These are phyloP conservation scores for Candida andamanensis DNA, from an alignment of 805 yeast species.

Conservation along the genomic window DNA sequence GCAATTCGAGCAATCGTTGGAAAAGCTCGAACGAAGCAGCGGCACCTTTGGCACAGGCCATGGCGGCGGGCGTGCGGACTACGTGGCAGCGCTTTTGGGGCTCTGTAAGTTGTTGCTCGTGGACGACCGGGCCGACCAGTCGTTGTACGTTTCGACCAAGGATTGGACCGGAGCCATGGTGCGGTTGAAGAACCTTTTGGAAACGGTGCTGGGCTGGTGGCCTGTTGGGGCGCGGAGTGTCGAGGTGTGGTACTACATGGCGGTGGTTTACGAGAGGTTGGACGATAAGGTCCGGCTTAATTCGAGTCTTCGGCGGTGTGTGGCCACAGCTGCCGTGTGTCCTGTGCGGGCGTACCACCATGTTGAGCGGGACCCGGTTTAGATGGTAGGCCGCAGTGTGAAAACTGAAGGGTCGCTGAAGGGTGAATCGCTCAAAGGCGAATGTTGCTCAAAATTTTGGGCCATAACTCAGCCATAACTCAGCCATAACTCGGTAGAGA, in stretches of 20 bases:
- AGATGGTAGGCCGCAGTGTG: too few relatives aligned
- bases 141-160: constrained; percentile 47
- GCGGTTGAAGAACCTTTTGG: constrained; percentile 45
- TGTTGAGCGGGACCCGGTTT: too few relatives aligned
- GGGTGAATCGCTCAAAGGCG: too few relatives aligned
- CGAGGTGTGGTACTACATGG: constrained; percentile 69
- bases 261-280: constrained; percentile 55
- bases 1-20: constrained; percentile 62
- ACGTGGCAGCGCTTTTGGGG: constrained; percentile 52
- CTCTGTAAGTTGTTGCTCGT: constrained; percentile 46
- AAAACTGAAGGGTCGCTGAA: too few relatives aligned
- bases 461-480: too few relatives aligned
- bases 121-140: constrained; percentile 27
- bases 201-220: constrained; percentile 31
- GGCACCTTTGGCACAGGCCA: too few relatives aligned
- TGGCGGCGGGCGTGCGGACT: constrained; percentile 30
- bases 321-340: too few relatives aligned
- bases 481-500: too few relatives aligned
- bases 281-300: constrained; percentile 46
- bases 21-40: constrained; percentile 26
- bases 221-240: constrained; percentile 36
- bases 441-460: too few relatives aligned
- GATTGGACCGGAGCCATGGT: constrained; percentile 61
- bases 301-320: too few relatives aligned
- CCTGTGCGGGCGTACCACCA: too few relatives aligned